phyloP scores from a whole-genome alignment of 371 early-diverging fungal species.

The Circinella umbellata region DNA sequence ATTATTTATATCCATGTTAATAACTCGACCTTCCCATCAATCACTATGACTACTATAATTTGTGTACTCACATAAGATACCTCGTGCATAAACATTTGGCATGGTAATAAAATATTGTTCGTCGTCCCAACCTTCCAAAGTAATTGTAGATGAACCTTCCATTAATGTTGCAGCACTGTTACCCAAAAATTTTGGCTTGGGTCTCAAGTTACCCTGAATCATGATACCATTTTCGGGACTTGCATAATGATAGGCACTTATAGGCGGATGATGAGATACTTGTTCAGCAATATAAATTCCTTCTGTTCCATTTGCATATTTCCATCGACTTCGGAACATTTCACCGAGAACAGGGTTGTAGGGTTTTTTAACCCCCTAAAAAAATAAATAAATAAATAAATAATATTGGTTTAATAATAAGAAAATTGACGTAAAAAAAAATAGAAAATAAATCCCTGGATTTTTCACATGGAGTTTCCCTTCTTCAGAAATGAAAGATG shows the following conservation, averaged over 20 bases:
- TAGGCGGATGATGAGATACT: constrained; percentile 97
- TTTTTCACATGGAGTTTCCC: constrained; percentile 5
- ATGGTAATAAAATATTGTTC: constrained; percentile 84
- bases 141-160: constrained; percentile 76
- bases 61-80: constrained; percentile 63
- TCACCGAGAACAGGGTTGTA: constrained; percentile 97
- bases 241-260: constrained; percentile 86
- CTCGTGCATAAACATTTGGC: constrained; percentile 95
- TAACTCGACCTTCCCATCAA: too few relatives aligned
- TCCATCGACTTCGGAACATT: constrained; percentile 84
- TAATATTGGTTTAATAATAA: background rate
- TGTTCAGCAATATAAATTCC: constrained; percentile 92
- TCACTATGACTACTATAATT: background rate
- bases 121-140: constrained; percentile 61
- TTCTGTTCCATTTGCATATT: constrained; percentile 72
- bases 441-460: background rate
- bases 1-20: background rate
- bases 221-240: constrained; percentile 83
- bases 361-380: constrained; percentile 95
- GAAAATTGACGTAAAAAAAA: background rate
- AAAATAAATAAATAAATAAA: too few relatives aligned
- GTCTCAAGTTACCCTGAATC: constrained; percentile 85
- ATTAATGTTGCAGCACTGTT: constrained; percentile 93
- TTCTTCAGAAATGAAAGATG: too few relatives aligned
- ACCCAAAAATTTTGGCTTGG: constrained; percentile 90